Evolutionary conservation across 352 stramenopile genomes (phyloP).

Genomic region (Globisporangium radiosum): DNA sequence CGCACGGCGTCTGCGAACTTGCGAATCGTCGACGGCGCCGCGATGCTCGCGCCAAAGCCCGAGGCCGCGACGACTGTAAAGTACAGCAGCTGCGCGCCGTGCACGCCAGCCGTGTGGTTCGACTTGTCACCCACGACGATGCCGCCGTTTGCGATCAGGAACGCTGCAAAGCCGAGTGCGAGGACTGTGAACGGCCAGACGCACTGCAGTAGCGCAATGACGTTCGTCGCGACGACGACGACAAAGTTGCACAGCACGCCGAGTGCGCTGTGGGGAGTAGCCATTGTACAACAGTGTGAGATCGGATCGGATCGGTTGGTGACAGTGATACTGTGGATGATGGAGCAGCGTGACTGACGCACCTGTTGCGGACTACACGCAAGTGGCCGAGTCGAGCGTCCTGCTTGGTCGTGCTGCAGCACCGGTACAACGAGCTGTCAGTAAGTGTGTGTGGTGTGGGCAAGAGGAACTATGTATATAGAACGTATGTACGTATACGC

Average conservation of each 20-base stretch:
- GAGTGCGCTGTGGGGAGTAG: constrained; percentile 16
- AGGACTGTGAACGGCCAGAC: constrained; percentile 69
- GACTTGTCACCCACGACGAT: constrained; percentile 84
- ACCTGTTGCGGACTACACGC: constrained; percentile 29
- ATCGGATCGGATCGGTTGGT: neutral
- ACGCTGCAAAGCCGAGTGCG: constrained; percentile 42
- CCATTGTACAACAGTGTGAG: neutral
- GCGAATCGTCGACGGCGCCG: constrained; percentile 24
- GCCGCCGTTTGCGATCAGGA: constrained; percentile 69
- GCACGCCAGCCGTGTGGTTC: constrained; percentile 72
- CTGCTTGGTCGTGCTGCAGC: constrained; percentile 28
- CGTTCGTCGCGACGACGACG: constrained; percentile 39
- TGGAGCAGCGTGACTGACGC: neutral
- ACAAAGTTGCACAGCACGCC: constrained; percentile 61
- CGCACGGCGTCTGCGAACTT: constrained; percentile 29
- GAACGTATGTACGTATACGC: too few relatives aligned
- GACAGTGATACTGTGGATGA: constrained; percentile 1
- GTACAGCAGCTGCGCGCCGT: constrained; percentile 73
- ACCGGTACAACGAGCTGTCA: too few relatives aligned
- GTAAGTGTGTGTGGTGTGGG: too few relatives aligned
- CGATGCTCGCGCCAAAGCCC: constrained; percentile 48
- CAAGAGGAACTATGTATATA: too few relatives aligned
- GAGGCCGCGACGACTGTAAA: constrained; percentile 58
- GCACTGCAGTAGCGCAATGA: constrained; percentile 40
- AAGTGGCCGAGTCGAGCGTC: constrained; percentile 14